phyloP scores from a whole-genome alignment of 345 rosid species.

The Acer campestre region DNA sequence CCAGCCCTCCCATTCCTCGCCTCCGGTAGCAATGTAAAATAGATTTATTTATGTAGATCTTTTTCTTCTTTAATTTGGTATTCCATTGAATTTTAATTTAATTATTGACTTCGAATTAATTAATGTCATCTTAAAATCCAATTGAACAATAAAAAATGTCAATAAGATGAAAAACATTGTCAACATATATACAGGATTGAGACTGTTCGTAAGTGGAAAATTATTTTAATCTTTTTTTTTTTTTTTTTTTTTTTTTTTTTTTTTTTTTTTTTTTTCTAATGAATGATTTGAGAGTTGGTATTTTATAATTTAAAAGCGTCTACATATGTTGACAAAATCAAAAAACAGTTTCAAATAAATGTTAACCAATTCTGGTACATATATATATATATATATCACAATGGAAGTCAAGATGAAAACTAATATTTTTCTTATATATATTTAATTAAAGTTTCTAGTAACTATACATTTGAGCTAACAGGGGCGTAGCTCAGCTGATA shows the following conservation, averaged over 20 bases:
- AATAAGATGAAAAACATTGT: background rate
- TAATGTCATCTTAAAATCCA: background rate
- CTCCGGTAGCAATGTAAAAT: background rate
- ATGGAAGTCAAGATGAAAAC: slow-evolving; percentile 18
- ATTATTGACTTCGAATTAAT: background rate
- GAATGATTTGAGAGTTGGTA: slow-evolving; percentile 25
- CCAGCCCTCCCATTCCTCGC: no score
- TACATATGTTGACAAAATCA: slow-evolving; percentile 11
- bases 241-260: background rate
- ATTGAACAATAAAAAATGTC: background rate
- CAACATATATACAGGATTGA: background rate
- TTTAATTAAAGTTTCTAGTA: background rate
- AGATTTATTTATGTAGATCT: background rate
- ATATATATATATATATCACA: background rate
- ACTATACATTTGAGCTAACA: background rate
- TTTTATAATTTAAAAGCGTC: background rate
- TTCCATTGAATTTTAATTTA: background rate
- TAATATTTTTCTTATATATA: background rate
- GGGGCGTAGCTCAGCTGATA: no score
- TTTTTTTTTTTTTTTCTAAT: background rate
- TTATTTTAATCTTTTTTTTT: background rate
- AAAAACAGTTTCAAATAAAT: background rate
- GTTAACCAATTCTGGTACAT: background rate
- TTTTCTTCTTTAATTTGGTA: slow-evolving; percentile 1
- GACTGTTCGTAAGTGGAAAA: slow-evolving; percentile 22